Percentiles rank a stretch among this genome's conserved stretches.
These are phyloP conservation scores for Ganoderma lingzhi DNA, from an alignment of 1,284 basidiomycete genomes.

Conservation along the genomic window DNA sequence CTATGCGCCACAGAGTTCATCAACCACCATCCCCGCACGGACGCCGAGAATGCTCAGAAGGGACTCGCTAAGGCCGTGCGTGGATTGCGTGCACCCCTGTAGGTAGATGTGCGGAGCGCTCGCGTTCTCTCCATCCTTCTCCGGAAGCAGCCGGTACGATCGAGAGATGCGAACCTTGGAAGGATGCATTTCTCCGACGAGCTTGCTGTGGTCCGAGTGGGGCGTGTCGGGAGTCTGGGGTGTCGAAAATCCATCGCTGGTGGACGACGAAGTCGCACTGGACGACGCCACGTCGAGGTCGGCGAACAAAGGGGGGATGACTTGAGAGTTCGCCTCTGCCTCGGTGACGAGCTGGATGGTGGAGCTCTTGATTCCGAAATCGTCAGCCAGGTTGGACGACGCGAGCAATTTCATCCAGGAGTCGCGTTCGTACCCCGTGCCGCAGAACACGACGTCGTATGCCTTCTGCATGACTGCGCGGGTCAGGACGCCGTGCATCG, in stretches of 20 bases:
- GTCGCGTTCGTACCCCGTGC: slow-evolving; percentile 65
- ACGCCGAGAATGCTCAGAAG: slow-evolving; percentile 60
- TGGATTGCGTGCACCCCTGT: slow-evolving; percentile 64
- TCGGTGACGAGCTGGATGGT: slow-evolving; percentile 35
- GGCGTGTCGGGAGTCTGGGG: slow-evolving; percentile 32
- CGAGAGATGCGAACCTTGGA: slow-evolving; percentile 53
- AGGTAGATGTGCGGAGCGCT: slow-evolving; percentile 57
- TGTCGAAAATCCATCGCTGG: slow-evolving; percentile 29
- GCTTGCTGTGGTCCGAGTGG: slow-evolving; percentile 29
- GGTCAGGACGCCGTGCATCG: slow-evolving; percentile 48
- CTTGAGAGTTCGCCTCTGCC: slow-evolving; percentile 31
- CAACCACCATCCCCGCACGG: slow-evolving; percentile 58
- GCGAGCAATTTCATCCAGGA: slow-evolving; percentile 56
- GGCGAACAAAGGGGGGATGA: slow-evolving; percentile 26
- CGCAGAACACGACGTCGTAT: slow-evolving; percentile 64
- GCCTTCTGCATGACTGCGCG: slow-evolving; percentile 42
- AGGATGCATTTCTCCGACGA: slow-evolving; percentile 32
- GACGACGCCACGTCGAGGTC: slow-evolving; percentile 24
- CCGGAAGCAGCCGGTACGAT: slow-evolving; percentile 53
- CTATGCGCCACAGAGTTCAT: slow-evolving; percentile 43
- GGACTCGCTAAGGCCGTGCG: slow-evolving; percentile 67
- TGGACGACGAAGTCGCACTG: slow-evolving; percentile 22
- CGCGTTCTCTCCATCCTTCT: slow-evolving; percentile 22
- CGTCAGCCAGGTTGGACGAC: slow-evolving; percentile 51
- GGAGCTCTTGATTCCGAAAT: slow-evolving; percentile 49